Percentiles rank a stretch among this genome's conserved stretches.
phyloP scores from a whole-genome alignment of 306 rosid species.

The Canavalia ensiformis region DNA sequence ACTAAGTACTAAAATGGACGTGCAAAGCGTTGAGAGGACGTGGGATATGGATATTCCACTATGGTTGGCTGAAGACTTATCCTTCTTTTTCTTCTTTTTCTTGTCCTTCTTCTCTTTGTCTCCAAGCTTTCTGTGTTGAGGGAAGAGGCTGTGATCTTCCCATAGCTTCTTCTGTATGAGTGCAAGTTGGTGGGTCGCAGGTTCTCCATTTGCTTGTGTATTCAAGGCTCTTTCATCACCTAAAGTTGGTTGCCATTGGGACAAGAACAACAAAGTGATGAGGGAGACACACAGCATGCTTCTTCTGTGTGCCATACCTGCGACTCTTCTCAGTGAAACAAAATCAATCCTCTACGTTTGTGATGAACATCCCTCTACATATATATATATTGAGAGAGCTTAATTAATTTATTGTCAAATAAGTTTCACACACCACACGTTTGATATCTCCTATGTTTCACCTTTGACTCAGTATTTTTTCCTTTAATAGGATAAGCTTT shows the following conservation, averaged over 20 bases:
- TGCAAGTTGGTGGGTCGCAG: not conserved
- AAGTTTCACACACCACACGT: not conserved
- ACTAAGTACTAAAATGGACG: slow-evolving; percentile 17
- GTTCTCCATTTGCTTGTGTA: not conserved
- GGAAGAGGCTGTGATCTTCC: not conserved
- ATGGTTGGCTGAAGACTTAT: slow-evolving; percentile 19
- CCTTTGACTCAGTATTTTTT: not conserved
- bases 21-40: not conserved
- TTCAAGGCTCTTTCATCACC: not conserved
- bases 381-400: not conserved
- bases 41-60: slow-evolving; percentile 24
- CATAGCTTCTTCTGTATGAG: not conserved
- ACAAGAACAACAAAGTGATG: slow-evolving; percentile 22
- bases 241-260: slow-evolving; percentile 5
- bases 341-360: no score
- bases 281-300: not conserved
- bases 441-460: not conserved
- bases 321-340: not conserved
- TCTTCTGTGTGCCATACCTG: not conserved
- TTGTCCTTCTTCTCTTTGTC: not conserved
- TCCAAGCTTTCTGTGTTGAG: slow-evolving; percentile 33
- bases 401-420: no score
- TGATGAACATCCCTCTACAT: not conserved
- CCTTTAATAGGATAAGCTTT: not conserved
- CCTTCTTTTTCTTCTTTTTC: not conserved